These are phyloP conservation scores for Candida dajiaensis DNA, from an alignment of 805 yeast species.

Conservation along the genomic window DNA sequence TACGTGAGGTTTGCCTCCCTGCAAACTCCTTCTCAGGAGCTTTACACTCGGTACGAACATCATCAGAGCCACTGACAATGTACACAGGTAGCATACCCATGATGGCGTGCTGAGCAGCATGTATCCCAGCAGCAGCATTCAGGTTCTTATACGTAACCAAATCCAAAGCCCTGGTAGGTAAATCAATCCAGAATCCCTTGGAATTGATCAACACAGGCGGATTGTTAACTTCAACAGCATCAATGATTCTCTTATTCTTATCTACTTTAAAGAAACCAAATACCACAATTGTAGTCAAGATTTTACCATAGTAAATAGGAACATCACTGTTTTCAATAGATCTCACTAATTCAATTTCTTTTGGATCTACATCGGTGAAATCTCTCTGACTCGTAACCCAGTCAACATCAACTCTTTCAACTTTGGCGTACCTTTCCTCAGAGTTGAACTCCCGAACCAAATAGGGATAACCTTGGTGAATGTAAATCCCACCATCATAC, in stretches of 20 bases:
- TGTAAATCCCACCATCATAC: conserved; percentile 87
- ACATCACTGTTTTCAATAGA: conserved; percentile 43
- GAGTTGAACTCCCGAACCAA: conserved; percentile 78
- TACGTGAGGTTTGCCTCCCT: conserved; percentile 58
- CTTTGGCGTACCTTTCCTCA: conserved; percentile 76
- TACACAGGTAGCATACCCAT: conserved; percentile 73
- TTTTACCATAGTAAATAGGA: conserved; percentile 72
- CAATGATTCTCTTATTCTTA: conserved; percentile 70
- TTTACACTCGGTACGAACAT: conserved; percentile 88
- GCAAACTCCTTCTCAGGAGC: conserved; percentile 97
- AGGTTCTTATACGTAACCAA: conserved; percentile 50
- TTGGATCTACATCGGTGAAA: conserved; percentile 88
- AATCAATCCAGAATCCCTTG: conserved; percentile 89
- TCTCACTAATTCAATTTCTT: conserved; percentile 58
- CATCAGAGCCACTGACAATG: conserved; percentile 68
- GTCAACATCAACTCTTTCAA: conserved; percentile 83
- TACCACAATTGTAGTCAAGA: conserved; percentile 67
- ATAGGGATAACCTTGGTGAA: conserved; percentile 92
- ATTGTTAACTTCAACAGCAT: conserved; percentile 86
- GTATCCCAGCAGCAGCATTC: conserved; percentile 86
- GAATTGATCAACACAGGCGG: conserved; percentile 71
- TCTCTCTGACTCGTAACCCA: conserved; percentile 93
- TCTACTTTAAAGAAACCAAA: conserved; percentile 93
- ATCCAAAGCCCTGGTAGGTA: conserved; percentile 62
- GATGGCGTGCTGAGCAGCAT: conserved; percentile 90